Conservation (phyloP, 2,329 filamentous ascomycete genomes). For the Harringtonia lauricola region DNA sequence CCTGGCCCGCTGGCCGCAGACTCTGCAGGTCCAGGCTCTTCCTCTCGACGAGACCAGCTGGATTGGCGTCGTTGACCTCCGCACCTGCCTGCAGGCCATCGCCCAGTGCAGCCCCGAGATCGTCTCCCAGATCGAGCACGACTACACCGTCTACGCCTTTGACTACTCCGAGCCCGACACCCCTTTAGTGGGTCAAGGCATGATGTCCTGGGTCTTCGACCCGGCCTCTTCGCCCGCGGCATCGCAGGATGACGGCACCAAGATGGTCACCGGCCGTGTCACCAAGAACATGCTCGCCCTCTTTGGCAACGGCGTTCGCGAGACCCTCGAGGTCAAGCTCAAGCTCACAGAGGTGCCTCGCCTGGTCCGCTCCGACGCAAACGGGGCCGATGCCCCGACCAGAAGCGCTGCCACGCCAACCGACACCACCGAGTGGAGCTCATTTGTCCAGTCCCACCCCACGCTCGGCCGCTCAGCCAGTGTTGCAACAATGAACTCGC, state of each 20-base stretch:
- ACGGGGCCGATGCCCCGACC: constrained; percentile 11
- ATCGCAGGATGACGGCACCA: constrained; percentile 36
- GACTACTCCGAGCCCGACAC: constrained; percentile 94
- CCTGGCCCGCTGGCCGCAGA: constrained; percentile 73
- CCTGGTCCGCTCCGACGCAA: constrained; percentile 24
- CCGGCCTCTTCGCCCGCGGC: constrained; percentile 24
- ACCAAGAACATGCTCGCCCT: constrained; percentile 76
- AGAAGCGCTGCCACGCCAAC: constrained; percentile 33
- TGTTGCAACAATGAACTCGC: constrained; percentile 20
- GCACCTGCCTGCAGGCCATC: constrained; percentile 78
- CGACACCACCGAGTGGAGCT: constrained; percentile 68
- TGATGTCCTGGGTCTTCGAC: constrained; percentile 74
- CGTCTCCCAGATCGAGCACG: constrained; percentile 55
- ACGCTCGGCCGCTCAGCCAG: constrained; percentile 29
- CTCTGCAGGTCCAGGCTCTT: constrained; percentile 69
- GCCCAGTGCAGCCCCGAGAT: constrained; percentile 74
- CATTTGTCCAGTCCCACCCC: constrained; percentile 63
- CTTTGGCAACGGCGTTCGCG: constrained; percentile 71
- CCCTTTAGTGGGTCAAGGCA: constrained; percentile 87
- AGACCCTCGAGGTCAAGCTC: constrained; percentile 88
- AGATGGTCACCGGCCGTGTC: constrained; percentile 77
- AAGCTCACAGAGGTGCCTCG: constrained; percentile 70
- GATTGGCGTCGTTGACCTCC: constrained; percentile 81
- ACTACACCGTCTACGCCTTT: constrained; percentile 95
- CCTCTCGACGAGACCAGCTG: constrained; percentile 67